A percentile compares a stretch with the other conserved stretches of the same genome.
phyloP scores from a whole-genome alignment of 257 asterid species.

The Buddleja alternifolia region DNA sequence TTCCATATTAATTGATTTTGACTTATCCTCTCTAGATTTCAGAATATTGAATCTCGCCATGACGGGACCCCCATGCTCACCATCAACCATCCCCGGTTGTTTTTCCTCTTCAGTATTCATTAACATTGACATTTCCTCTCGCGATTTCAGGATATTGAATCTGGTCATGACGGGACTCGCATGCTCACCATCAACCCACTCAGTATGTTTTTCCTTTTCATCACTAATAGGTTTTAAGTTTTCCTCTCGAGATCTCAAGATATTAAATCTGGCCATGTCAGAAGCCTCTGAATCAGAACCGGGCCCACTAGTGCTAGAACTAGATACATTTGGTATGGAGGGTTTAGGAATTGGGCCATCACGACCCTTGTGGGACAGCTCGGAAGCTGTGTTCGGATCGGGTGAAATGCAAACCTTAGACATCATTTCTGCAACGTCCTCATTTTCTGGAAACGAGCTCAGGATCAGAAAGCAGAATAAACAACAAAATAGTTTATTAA shows the following conservation, averaged over 20 bases:
- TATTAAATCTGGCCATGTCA: conserved; percentile 48
- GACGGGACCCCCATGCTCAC: conserved; percentile 35
- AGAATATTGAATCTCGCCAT: conserved; percentile 52
- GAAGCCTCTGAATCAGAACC: conserved; percentile 51
- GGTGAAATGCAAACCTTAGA: conserved; percentile 30
- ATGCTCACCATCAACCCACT: conserved; percentile 24
- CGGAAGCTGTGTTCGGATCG: conserved; percentile 23
- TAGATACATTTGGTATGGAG: conserved; percentile 16
- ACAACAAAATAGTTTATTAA: background rate
- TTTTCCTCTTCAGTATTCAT: conserved; percentile 32
- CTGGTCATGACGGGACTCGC: conserved; percentile 39
- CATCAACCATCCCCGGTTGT: conserved; percentile 27
- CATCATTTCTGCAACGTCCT: conserved; percentile 28
- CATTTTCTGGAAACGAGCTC: conserved; percentile 37
- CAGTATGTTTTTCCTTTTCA: conserved; percentile 31
- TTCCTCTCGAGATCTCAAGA: conserved; percentile 48
- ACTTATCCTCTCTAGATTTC: conserved; percentile 40
- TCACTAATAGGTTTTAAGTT: conserved; percentile 15
- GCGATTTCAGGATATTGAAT: conserved; percentile 43
- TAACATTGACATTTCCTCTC: conserved; percentile 36
- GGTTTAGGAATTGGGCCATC: conserved; percentile 16
- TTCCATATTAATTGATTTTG: conserved; percentile 15
- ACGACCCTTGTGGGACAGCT: conserved; percentile 24
- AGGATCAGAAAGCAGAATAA: conserved; percentile 28
- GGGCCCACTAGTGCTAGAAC: conserved; percentile 30